Base-by-base conservation (phyloP, 73 alveolate species). In the Stentor roeselii region DNA sequence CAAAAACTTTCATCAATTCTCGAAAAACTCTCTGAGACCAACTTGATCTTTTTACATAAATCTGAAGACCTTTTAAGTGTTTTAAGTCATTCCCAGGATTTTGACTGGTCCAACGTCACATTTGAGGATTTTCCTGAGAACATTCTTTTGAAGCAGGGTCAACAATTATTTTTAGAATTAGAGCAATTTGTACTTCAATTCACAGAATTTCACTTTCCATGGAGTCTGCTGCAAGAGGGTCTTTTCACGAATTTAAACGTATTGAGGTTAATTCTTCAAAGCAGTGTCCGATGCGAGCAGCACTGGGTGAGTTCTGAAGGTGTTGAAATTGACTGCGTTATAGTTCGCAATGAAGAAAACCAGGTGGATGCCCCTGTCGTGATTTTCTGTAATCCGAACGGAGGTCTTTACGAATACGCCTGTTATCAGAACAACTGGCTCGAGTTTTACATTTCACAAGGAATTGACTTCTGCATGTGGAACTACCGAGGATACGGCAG, bases 401-500 rank as follows among this genome's bases (percentile, higher is more conserved):
- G 42, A 3, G 88, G 86, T 15, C 59, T 59, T 60, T 82, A 82
- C 37, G 88, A 82, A 61, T n/a, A 14, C 6, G 15, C 75, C 36
- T n/a, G 36, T 36, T 60, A 38, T 40, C 60, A 61, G 3, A 31
- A 14, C 31, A 75, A 82, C 36, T 82, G 83, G 83, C 34, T 82
- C 3, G 42, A 50, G 3, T 82, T 82, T 74, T 82, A 82, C 2
- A 76, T 58, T 21, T 31, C 31, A 37, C 3, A 3, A 37, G 59
- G 86, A 1, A 61, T 80, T 32, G 42, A 0, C 42, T n/a, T 80
- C 0, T 42, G 3, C 3, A 31, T 38, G 34, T 82, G 60, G 37
- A 82, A 82, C 59, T 82, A 82, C 86, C 37, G 88, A 42, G 88
- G 88, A 59, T 82, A 59, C 2, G 88, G 88, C 3, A 50, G 88